Evolutionary conservation across 169 alveolate genomes (phyloP).

Genomic region (Plasmodium knowlesi): DNA sequence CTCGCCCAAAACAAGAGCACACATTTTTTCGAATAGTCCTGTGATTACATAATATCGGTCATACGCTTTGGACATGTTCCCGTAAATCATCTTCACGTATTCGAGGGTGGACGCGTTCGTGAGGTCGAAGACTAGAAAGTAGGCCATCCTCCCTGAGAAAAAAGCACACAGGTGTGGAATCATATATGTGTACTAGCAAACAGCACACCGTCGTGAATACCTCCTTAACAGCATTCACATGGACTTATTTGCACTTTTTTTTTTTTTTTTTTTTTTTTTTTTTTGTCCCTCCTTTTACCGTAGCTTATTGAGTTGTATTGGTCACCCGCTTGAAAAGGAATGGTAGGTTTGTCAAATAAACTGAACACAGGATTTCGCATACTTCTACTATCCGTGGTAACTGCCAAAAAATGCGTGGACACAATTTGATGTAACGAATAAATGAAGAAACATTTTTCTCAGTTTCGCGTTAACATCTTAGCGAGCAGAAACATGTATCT

Average conservation of each 20-base stretch:
- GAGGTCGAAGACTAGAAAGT: conserved; percentile 64
- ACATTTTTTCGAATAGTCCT: neutral
- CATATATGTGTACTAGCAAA: neutral
- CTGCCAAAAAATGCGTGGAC: conserved; percentile 16
- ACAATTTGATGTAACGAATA: neutral
- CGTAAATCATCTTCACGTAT: conserved; percentile 54
- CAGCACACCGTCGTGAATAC: neutral
- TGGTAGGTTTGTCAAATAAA: conserved; percentile 49
- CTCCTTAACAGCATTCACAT: neutral
- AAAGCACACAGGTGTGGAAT: neutral
- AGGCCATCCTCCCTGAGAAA: conserved; percentile 72
- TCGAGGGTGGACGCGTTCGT: conserved; percentile 63
- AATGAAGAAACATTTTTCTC: neutral
- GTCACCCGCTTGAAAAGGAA: conserved; percentile 41
- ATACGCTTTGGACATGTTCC: conserved; percentile 44
- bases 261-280: neutral
- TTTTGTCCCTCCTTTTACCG: conserved; percentile 20
- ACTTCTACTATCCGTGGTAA: conserved; percentile 19
- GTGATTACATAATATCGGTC: conserved; percentile 33
- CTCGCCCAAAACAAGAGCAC: neutral
- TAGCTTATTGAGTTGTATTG: conserved; percentile 53
- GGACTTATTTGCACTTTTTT: neutral
- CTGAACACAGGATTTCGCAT: conserved; percentile 66
- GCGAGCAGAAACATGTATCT: neutral
- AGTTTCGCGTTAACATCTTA: neutral